Evolutionary conservation across 2,329 filamentous ascomycete genomes (phyloP).

Genomic region (Claviceps sp.): DNA sequence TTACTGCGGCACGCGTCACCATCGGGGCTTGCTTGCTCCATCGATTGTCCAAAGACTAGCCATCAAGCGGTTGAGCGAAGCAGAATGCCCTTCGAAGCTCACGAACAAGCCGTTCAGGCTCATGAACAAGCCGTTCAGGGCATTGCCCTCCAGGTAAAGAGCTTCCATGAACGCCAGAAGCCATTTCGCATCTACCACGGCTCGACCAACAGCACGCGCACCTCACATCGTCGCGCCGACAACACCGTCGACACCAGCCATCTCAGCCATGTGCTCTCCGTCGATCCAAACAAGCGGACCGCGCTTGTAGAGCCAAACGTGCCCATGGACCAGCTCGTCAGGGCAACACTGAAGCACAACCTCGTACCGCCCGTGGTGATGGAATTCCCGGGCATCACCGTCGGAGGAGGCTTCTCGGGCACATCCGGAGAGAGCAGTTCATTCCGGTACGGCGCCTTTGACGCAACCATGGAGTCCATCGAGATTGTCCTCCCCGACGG

Average conservation of each 20-base stretch:
- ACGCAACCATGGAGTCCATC: conserved; percentile 46
- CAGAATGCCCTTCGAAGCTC: conserved; percentile 20
- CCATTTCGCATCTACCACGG: conserved; percentile 68
- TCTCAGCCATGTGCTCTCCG: conserved; percentile 48
- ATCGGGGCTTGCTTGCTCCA: background rate
- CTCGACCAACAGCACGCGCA: conserved; percentile 62
- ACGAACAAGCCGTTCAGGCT: conserved; percentile 30
- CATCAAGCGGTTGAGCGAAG: background rate
- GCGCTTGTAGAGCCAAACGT: conserved; percentile 66
- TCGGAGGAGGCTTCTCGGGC: conserved; percentile 57
- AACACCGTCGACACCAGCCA: conserved; percentile 47
- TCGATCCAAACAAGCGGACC: conserved; percentile 40
- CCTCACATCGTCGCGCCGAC: conserved; percentile 26
- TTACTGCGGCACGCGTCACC: too few relatives aligned
- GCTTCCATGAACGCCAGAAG: conserved; percentile 28
- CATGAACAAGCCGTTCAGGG: conserved; percentile 30
- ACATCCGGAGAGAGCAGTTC: conserved; percentile 58
- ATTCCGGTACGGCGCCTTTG: conserved; percentile 62
- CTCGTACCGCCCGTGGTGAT: conserved; percentile 60
- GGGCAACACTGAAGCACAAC: conserved; percentile 47
- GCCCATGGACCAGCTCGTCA: conserved; percentile 60
- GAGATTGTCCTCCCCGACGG: conserved; percentile 61
- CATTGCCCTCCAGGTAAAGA: conserved; percentile 28
- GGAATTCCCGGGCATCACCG: conserved; percentile 66
- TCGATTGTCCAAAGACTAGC: background rate